Evolutionary conservation across 1,284 basidiomycete genomes (phyloP).

Genomic region (Moniliella sp.): DNA sequence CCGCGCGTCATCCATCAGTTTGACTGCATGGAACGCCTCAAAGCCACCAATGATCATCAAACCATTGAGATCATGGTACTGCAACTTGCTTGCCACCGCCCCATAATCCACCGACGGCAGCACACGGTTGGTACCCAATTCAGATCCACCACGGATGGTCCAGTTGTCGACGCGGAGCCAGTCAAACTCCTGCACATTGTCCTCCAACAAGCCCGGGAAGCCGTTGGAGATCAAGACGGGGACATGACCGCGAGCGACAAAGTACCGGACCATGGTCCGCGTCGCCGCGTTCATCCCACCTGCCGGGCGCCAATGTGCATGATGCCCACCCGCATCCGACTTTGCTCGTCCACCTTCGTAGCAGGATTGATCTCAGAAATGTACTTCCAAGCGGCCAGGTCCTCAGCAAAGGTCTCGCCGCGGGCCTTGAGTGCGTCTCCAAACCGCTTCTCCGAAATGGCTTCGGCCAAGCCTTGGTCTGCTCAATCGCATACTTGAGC

Average conservation of each 20-base stretch:
- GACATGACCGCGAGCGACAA: slow-evolving; percentile 69
- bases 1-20: slow-evolving; percentile 57
- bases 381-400: slow-evolving; percentile 54
- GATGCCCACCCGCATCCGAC: slow-evolving; percentile 56
- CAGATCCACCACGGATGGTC: slow-evolving; percentile 84
- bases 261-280: slow-evolving; percentile 76
- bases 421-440: slow-evolving; percentile 63
- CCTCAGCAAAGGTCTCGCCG: slow-evolving; percentile 75
- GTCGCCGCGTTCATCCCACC: slow-evolving; percentile 98
- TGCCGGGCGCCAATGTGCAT: slow-evolving; percentile 84
- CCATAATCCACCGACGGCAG: too few relatives aligned
- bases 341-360: slow-evolving; percentile 43
- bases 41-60: slow-evolving; percentile 84
- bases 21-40: slow-evolving; percentile 65
- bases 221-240: slow-evolving; percentile 82
- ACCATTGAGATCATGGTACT: slow-evolving; percentile 59
- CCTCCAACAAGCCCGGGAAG: slow-evolving; percentile 75
- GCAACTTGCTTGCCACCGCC: slow-evolving; percentile 62
- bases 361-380: slow-evolving; percentile 37
- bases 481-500: slow-evolving; percentile 68
- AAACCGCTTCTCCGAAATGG: slow-evolving; percentile 67
- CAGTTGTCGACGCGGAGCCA: slow-evolving; percentile 94
- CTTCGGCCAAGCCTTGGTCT: slow-evolving; percentile 60
- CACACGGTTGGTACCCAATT: slow-evolving; percentile 81
- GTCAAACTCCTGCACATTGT: slow-evolving; percentile 61